Conservation (phyloP, 176 grass and related monocot species). For the Pharus latifolius region DNA sequence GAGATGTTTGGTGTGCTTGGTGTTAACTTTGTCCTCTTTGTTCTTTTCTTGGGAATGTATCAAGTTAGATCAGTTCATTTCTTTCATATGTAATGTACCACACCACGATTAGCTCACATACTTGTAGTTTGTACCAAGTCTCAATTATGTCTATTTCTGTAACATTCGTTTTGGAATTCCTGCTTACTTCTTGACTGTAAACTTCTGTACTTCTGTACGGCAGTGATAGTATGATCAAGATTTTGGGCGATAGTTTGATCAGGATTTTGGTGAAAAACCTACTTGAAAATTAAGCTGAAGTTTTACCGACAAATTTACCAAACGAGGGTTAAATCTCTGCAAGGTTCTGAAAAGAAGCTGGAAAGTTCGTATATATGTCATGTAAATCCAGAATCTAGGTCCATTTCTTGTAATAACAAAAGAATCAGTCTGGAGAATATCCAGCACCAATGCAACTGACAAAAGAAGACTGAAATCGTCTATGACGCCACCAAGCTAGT, state of each 20-base stretch:
- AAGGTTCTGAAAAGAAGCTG: background rate
- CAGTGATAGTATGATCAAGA: no score
- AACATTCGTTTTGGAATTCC: background rate
- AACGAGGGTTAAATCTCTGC: background rate
- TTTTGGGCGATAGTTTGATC: no score
- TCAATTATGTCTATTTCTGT: background rate
- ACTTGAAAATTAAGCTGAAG: no score
- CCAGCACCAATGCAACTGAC: background rate
- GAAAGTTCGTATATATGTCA: background rate
- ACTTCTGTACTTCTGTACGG: background rate
- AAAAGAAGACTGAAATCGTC: background rate
- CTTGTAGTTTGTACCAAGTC: constrained; percentile 8
- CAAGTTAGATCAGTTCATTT: constrained; percentile 13
- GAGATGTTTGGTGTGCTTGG: constrained; percentile 19
- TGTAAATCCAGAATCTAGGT: background rate
- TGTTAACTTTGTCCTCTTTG: background rate
- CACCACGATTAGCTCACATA: constrained; percentile 22
- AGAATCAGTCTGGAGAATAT: background rate
- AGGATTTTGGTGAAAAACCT: no score
- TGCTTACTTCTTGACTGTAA: background rate
- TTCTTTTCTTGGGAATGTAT: background rate
- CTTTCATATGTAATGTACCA: constrained; percentile 22
- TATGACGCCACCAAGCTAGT: background rate
- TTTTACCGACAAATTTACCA: background rate
- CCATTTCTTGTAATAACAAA: background rate